These are phyloP conservation scores for Pythium coloratum DNA, from an alignment of 352 stramenopile genomes.

Conservation along the genomic window DNA sequence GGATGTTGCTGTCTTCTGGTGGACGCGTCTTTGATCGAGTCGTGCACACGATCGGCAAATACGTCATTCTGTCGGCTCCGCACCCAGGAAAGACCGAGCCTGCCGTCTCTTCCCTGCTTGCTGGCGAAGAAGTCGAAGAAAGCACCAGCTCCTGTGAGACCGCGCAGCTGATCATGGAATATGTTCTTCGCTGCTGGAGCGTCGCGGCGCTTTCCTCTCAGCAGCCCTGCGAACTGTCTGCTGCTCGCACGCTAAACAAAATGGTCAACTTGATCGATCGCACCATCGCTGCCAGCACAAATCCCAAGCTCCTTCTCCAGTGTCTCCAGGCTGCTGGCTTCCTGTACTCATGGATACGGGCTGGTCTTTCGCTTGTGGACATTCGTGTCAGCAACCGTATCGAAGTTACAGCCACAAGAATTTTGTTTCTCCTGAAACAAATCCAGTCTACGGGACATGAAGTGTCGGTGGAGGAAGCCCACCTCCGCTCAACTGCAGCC, in stretches of 20 bases:
- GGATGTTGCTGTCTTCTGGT: slow-evolving; percentile 36
- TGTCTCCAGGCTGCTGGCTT: slow-evolving; percentile 6
- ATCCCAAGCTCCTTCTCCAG: neutral
- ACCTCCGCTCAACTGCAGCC: slow-evolving; percentile 7
- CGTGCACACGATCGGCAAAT: slow-evolving; percentile 8
- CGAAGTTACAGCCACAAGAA: slow-evolving; percentile 6
- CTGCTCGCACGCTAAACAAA: neutral
- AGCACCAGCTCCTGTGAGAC: neutral
- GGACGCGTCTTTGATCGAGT: slow-evolving; percentile 18
- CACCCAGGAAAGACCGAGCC: no score
- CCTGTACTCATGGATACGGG: neutral
- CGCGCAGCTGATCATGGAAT: slow-evolving; percentile 29
- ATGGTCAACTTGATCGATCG: slow-evolving; percentile 1
- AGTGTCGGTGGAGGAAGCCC: neutral
- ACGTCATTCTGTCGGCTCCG: slow-evolving; percentile 16
- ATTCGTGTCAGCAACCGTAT: neutral
- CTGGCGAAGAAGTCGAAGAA: neutral
- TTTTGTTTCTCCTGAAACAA: slow-evolving; percentile 13
- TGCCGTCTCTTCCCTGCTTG: no score
- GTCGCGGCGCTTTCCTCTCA: neutral
- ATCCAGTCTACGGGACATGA: neutral
- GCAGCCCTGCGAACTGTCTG: no score
- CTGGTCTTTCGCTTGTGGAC: no score
- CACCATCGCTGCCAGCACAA: neutral
- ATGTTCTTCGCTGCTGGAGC: slow-evolving; percentile 31